Percentiles rank a stretch among this genome's conserved stretches.
Evolutionary conservation across 164 flowering plant species (phyloP).

Genomic region (grape (Vitis vinifera)): ASM3070453v1 NC_081814.1:8735501-8736000

Average conservation of each 20-base stretch:
- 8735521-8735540: constrained; percentile 38
- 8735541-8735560: not conserved
- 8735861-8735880: constrained; percentile 52
- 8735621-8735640: constrained; percentile 23
- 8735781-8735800: constrained; percentile 38
- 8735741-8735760: constrained; percentile 53
- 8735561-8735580: too few relatives aligned
- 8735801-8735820: constrained; percentile 58
- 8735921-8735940: not conserved
- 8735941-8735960: constrained; percentile 57
- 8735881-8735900: not conserved
- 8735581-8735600: too few relatives aligned
- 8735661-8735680: constrained; percentile 40
- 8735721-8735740: constrained; percentile 48
- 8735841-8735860: constrained; percentile 54
- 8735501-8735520: constrained; percentile 47
- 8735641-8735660: constrained; percentile 21
- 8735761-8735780: constrained; percentile 42
- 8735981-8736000: constrained; percentile 55
- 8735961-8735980: constrained; percentile 69
- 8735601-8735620: too few relatives aligned
- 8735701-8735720: constrained; percentile 56
- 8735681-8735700: constrained; percentile 52
- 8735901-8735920: not conserved
- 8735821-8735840: constrained; percentile 47